Base-by-base conservation (phyloP, 2,329 filamentous ascomycete genomes). In the Botrytis squamosa region DNA sequence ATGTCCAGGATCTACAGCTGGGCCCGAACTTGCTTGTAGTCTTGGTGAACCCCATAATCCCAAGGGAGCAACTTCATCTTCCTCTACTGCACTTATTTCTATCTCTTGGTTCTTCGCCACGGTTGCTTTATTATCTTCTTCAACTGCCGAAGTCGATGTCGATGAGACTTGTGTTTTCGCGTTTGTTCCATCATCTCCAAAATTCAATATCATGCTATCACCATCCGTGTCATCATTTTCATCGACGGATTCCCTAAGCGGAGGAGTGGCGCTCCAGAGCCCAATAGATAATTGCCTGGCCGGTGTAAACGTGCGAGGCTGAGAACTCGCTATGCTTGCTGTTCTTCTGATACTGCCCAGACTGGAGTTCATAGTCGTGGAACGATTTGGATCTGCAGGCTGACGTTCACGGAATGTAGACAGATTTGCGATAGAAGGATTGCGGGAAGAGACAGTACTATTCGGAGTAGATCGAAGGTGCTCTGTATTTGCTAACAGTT, bases 401-500 rank as follows among this genome's bases (percentile, higher is more conserved):
- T 75, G 77, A 18, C 77, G 76, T 40, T 81, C 80, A 36, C 79
- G 77, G 49, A 80, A 80, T 29, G 74, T 70, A 22, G 76, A 73
- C 16, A 76, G n/a, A 2, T 77, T 76, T 36, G 75, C 78, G 72
- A 79, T 10, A 64, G 82, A 83, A 78, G 73, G 79, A 75, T 68
- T 81, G 78, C 76, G 81, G 79, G 75, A 84, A 79, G 72, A 82
- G 79, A 80, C 77, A 14, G 81, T 78, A 0, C 84, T 81, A 2
- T 83, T 80, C 0, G 82, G 80, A 0, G 80, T 79, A 5, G 81
- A 75, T 9, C 89, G 87, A 4, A 95, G 83, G 79, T 96, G 93
- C 46, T 95, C 92, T 0, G 90, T 91, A 72, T 89, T 93, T 44
- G 92, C 92, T n/a, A 92, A 87, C 22, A 95, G 82, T 76, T 89